Conservation (phyloP, 345 rosid genomes). For the Gossypioides kirkii region DNA sequence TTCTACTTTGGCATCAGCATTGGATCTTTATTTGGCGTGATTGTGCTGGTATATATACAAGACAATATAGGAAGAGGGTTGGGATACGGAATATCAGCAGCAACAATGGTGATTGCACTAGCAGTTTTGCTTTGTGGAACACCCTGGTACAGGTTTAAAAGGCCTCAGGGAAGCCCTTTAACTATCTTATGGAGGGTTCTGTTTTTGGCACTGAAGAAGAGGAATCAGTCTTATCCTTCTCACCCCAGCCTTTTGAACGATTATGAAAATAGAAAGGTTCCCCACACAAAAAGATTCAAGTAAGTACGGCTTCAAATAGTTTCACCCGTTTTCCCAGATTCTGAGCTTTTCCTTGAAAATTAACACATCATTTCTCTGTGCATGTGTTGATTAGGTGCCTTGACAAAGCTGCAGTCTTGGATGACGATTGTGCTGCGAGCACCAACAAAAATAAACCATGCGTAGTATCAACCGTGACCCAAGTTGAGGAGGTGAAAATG, state of each 20-base stretch:
- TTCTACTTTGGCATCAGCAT: constrained; percentile 67
- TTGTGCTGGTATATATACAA: constrained; percentile 74
- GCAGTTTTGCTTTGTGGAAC: constrained; percentile 56
- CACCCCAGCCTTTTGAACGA: constrained; percentile 56
- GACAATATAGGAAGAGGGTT: constrained; percentile 90
- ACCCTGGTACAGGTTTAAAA: constrained; percentile 58
- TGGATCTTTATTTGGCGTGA: constrained; percentile 74
- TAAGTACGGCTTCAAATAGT: constrained; percentile 20
- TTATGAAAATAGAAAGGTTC: constrained; percentile 48
- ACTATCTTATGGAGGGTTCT: constrained; percentile 72
- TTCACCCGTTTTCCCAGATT: not conserved
- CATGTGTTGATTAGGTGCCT: constrained; percentile 42
- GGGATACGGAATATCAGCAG: constrained; percentile 91
- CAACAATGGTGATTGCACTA: constrained; percentile 66
- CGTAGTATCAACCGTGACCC: constrained; percentile 61
- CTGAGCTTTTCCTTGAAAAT: not conserved
- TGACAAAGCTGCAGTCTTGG: constrained; percentile 73
- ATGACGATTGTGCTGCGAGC: constrained; percentile 20
- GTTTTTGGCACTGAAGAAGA: constrained; percentile 77
- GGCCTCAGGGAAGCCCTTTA: constrained; percentile 80
- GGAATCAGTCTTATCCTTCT: constrained; percentile 44
- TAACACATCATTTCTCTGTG: not conserved
- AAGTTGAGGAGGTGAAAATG: constrained; percentile 86
- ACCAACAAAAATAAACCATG: constrained; percentile 41
- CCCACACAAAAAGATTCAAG: constrained; percentile 54